Evolutionary conservation across 2,329 filamentous ascomycete genomes (phyloP), one percentile per base, ranked within the genome.

Genomic region (Capronia epimyces): DNA sequence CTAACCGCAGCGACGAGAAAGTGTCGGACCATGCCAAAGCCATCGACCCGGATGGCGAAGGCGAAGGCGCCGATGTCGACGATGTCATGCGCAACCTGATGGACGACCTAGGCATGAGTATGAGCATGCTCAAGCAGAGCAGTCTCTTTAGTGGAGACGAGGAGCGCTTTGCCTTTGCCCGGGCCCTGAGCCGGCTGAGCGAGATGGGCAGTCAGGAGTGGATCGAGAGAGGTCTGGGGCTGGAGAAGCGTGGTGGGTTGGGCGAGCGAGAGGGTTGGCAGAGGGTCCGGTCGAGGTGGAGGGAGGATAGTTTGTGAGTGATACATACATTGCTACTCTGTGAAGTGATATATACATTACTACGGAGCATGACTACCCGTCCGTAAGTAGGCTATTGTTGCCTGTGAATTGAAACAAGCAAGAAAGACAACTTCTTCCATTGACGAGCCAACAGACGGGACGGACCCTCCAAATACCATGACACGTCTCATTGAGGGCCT

Each of bases 191-290:
- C 47, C 75, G 93, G 49, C 71, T 98, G 55, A 85, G 77, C 48
- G 89, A 97, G 70, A 98, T 98, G 93, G 88, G 89, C 16, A 93
- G 88, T 66, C 81, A 83, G 67, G 86, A 96, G 67, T 98, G 93
- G 93, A 87, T 97, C 2, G 91, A 97, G 71, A 71, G 89, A 12
- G 90, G 81, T 0, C 56, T 83, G 66, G 75, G 73, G 1, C 66
- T 75, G 58, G 67, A 69, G 63, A 66, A 65, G 25, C 60, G 66
- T 40, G 67, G 73, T 18, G 71, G 71, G 0, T 66, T 72, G 54
- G 64, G 67, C 29, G 75, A 76, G 55, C 70, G 68, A 42, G 70
- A 74, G 46, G 69, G 69, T 18, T 78, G 73, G 72, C 62, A 70
- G 60, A 73, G 71, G 62, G 71, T 71, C 16, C 66, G 75, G 58